Evolutionary conservation across 495 filamentous ascomycete species (phyloP), one percentile per base, ranked within the genome.

Genomic region (Entonaema liquescens): DNA sequence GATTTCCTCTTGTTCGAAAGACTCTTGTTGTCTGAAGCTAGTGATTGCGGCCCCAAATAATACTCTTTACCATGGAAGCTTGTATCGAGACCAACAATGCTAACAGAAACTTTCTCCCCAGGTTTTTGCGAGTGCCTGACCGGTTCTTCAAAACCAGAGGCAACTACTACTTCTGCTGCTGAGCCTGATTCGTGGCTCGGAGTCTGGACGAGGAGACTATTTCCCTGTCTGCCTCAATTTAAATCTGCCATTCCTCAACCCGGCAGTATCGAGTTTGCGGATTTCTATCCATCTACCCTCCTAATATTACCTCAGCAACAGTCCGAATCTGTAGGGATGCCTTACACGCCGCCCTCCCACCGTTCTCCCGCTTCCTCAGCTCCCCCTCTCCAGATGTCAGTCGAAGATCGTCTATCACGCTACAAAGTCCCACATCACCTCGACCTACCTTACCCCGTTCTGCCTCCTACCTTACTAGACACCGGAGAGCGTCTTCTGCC

Each of bases 301-400:
- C 53, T 62, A 53, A 62, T 59, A 40, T 72, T 42, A 40, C 72
- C 62, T 71, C 56, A 66, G 67, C 67, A 67, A 69, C 71, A 76
- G 70, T 72, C 77, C 80, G 79, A 25, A 72, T 67, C 66, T 13
- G 60, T 76, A 73, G 77, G 81, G 85, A 97, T 97, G 94, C 94
- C 94, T 84, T 97, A 97, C 86, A 97, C 94, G 79, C 93, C 94
- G 69, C 94, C 94, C 57, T 86, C 89, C 74, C 90, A 91, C 83
- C 84, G 87, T 83, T 94, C 93, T 75, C 93, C 92, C 83, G 86
- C 89, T 76, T 87, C 91, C 67, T 90, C 91, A 55, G 84, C 83
- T 54, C 82, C 89, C 75, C 77, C 86, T 91, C 89, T 76, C 86
- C 89, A 74, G 85, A 84, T 75, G 69, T 84, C 78, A 88, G 86